These are phyloP conservation scores for Gracilaria vermiculophylla DNA, from an alignment of 23 red algal genomes.

Conservation along the genomic window DNA sequence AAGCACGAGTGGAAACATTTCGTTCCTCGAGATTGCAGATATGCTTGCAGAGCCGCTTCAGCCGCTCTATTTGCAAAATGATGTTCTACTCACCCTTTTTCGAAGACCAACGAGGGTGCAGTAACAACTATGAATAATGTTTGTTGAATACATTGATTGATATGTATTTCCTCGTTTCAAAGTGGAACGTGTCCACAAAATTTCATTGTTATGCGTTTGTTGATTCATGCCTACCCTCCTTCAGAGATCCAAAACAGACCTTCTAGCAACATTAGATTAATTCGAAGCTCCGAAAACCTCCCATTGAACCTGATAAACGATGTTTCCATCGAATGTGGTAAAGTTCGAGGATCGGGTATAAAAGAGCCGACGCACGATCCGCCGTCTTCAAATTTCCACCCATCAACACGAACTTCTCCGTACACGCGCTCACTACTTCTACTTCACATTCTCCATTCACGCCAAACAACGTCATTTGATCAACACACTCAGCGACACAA, in stretches of 20 bases:
- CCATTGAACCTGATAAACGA: no score
- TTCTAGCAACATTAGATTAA: no score
- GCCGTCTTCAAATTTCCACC: background rate
- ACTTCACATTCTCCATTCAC: background rate
- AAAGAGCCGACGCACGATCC: background rate
- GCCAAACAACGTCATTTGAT: background rate
- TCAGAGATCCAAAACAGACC: background rate
- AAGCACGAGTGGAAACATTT: background rate
- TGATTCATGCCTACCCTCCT: background rate
- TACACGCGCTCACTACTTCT: no score
- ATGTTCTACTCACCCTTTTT: background rate
- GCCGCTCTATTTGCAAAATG: background rate
- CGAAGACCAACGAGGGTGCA: no score
- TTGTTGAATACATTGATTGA: no score
- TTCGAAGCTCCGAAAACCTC: no score
- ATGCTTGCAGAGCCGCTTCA: background rate
- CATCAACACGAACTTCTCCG: background rate
- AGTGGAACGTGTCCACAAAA: background rate
- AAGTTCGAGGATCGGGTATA: background rate
- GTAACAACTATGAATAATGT: no score
- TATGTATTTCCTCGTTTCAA: background rate
- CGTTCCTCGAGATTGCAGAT: background rate
- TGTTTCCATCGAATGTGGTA: no score
- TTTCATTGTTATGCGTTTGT: constrained; percentile 19
- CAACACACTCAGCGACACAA: background rate